Conservation (phyloP, 805 yeast species). For the Blastobotrys muscicola region DNA sequence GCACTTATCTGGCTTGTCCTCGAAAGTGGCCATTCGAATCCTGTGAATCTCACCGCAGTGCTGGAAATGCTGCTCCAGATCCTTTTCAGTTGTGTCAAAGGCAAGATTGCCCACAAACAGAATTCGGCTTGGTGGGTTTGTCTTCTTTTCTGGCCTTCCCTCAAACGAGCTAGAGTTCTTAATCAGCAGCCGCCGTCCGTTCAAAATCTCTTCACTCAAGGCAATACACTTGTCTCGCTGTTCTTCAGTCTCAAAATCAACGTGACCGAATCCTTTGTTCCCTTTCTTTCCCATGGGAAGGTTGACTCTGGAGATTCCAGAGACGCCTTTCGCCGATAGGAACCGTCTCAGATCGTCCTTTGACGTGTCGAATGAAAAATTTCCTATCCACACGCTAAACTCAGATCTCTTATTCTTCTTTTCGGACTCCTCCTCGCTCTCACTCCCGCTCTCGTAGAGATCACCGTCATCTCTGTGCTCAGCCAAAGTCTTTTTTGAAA, state of each 20-base stretch:
- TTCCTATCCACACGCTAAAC: constrained; percentile 91
- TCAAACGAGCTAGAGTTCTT: constrained; percentile 73
- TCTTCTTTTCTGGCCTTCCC: constrained; percentile 70
- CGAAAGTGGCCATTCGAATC: constrained; percentile 96
- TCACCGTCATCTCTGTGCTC: constrained; percentile 11
- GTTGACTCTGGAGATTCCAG: constrained; percentile 65
- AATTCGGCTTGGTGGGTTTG: constrained; percentile 78
- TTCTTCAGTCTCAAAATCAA: constrained; percentile 58
- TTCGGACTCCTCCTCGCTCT: constrained; percentile 27
- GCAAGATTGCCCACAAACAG: constrained; percentile 89
- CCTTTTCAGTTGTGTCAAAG: constrained; percentile 79
- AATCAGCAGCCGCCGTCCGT: constrained; percentile 79
- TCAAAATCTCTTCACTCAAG: constrained; percentile 61
- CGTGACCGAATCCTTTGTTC: constrained; percentile 77
- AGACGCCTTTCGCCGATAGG: constrained; percentile 47
- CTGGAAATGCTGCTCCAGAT: constrained; percentile 71
- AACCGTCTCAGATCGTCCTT: constrained; percentile 64
- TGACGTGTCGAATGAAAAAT: constrained; percentile 74
- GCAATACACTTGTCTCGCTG: constrained; percentile 55
- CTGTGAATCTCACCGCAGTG: constrained; percentile 81
- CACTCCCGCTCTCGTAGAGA: constrained; percentile 16
- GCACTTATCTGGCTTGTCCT: constrained; percentile 82
- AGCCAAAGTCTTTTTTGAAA: constrained; percentile 24
- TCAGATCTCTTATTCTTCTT: constrained; percentile 27
- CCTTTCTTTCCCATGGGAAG: constrained; percentile 58